Evolutionary conservation across 306 rosid genomes (phyloP).

Genomic region (Pueraria montana): DNA sequence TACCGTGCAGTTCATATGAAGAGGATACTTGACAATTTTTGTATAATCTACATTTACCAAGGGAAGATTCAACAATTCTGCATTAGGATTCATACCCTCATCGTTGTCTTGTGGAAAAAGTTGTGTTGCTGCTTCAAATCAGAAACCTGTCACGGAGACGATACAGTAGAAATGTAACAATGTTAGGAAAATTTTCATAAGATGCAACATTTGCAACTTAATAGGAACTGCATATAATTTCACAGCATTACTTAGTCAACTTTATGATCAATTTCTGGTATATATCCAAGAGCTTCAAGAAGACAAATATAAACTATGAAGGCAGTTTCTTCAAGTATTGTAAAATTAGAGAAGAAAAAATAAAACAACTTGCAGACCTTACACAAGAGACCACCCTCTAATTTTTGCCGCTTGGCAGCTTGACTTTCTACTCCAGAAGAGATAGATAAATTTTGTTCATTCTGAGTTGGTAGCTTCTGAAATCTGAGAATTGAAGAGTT

Average conservation of each 20-base stretch:
- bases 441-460: constrained; percentile 63
- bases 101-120: constrained; percentile 83
- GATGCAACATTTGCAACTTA: constrained; percentile 34
- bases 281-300: constrained; percentile 28
- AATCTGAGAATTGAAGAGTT: constrained; percentile 61
- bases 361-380: constrained; percentile 65
- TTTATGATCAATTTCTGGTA: constrained; percentile 27
- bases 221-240: constrained; percentile 25
- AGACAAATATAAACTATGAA: constrained; percentile 41
- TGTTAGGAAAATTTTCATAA: neutral
- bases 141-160: constrained; percentile 64
- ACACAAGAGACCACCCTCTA: constrained; percentile 85
- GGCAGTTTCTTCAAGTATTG: constrained; percentile 30
- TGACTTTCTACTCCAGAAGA: constrained; percentile 82
- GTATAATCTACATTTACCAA: constrained; percentile 10
- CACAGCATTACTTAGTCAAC: neutral
- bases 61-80: constrained; percentile 37
- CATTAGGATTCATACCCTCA: constrained; percentile 62
- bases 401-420: constrained; percentile 90
- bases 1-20: constrained; percentile 10
- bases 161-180: constrained; percentile 27
- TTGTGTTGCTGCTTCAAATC: constrained; percentile 66
- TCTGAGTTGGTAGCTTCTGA: constrained; percentile 63
- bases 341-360: constrained; percentile 38
- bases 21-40: constrained; percentile 30